Evolutionary conservation across 257 asterid species (phyloP).

Genomic region (Pogostemon cablin): DNA sequence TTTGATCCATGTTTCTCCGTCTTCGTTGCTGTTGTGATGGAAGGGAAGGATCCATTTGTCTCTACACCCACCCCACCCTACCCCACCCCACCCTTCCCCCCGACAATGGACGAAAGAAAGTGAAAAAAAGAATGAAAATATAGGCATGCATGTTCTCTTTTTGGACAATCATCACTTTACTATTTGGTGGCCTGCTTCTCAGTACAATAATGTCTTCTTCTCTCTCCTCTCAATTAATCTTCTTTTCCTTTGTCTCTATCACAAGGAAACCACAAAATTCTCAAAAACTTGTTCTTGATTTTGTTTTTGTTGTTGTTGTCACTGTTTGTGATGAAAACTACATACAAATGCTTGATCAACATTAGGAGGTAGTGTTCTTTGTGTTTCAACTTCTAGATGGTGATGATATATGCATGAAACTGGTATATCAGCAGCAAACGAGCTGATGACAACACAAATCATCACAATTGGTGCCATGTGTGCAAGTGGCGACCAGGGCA

Average conservation of each 20-base stretch:
- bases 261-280: constrained; percentile 14
- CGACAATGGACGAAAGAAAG: background rate
- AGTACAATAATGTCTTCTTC: constrained; percentile 10
- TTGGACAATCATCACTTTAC: constrained; percentile 44
- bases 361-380: no score
- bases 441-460: no score
- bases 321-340: no score
- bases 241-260: constrained; percentile 28
- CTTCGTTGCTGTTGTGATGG: constrained; percentile 38
- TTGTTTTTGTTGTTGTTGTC: background rate
- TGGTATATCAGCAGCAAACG: no score
- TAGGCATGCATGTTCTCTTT: constrained; percentile 55
- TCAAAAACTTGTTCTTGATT: constrained; percentile 3
- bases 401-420: no score
- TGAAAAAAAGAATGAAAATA: background rate
- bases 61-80: background rate
- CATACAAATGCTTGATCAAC: no score
- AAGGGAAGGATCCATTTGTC: constrained; percentile 21
- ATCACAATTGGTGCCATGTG: no score
- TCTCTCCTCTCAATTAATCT: background rate
- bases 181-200: constrained; percentile 42
- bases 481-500: no score
- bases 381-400: no score
- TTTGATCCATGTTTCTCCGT: constrained; percentile 37
- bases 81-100: background rate